Evolutionary conservation across 768 basidiomycete species (phyloP), one percentile per base, ranked within the genome.

Genomic region (Russula lepida): DNA sequence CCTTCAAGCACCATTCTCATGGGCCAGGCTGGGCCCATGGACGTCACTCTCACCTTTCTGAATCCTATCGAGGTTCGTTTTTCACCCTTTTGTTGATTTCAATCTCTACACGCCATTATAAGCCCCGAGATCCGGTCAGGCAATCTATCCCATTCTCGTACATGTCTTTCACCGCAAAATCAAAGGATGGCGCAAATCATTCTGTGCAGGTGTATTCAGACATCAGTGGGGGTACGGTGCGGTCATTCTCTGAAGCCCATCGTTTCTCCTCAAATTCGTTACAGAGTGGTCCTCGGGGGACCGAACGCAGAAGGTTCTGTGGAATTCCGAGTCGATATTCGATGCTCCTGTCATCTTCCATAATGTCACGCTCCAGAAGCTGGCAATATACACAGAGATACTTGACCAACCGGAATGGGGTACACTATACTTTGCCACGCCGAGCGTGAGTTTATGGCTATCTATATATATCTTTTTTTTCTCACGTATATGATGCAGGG

Each of bases 61-160:
- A 74, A 71, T 43, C 77, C 76, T 4, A 72, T 77, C 27, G 74
- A 74, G 68, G 75, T 75, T 64, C 41, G 54, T 37, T n/a, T n/a
- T 39, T 0, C 15, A 27, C 21, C 28, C 44, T 6, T 32, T 12
- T 25, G 11, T 27, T 32, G 2, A 4, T 4, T 48, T n/a, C n/a
- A 17, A 28, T 7, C 12, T 39, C 12, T 7, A 39, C 21, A 25
- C 25, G n/a, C 51, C 19, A 43, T 32, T 1, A 13, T 12, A 25
- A 75, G 73, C 72, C 75, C 0, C 66, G 68, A 12, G 73, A 77
- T 62, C 70, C 71, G 57, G 71, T 74, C 51, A 68, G 67, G 23
- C 74, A 76, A 56, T 76, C 76, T 1, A 56, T 77, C 2, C 75
- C 76, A 2, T 76, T 77, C 63, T 72, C 75, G 9, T 77, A 77